Evolutionary conservation across 176 grass and related monocot species (phyloP), one percentile per base, ranked within the genome.

Genomic region (Carex littledalei): DNA sequence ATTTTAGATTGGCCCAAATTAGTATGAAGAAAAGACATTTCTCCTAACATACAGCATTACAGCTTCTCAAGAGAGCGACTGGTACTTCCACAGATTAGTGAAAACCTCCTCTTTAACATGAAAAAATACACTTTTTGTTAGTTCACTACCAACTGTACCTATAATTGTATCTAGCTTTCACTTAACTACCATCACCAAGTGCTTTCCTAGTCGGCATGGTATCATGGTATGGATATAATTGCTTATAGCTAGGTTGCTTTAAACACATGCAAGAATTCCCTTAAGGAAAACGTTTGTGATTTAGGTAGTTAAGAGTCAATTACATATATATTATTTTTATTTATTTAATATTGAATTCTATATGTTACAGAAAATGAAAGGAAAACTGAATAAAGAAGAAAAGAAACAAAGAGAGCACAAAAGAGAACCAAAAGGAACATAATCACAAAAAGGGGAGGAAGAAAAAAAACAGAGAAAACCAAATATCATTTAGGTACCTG

Each of bases 41-140:
- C 43, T 83, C 60, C 61, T 50, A 63, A 83, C 57, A 83, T 68
- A 83, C 81, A 83, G 63, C 43, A 43, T 67, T 68, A 83, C 63
- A 83, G 63, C 43, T 43, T 67, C 63, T 45, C 61, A 67, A 54
- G 81, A 83, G 81, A 83, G 60, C 41, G 81, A 83, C 62, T 12
- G 67, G 81, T 83, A 45, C 60, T 26, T 6, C 31, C 43, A 66
- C 15, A 61, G 41, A 82, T 50, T 15, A 74, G 43, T 74, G 71
- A 24, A 50, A 50, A 49, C 8, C 47, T 56, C 12, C 17, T 17
- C 6, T 78, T 31, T 56, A 56, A 32, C 50, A 56, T 56, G 24
- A 56, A 17, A 78, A 78, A 55, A 8, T 78, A 50, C 21, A 56
- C 50, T 78, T 56, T 78, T 18, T 17, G 22, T 78, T 78, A 78